Conservation (phyloP, 306 rosid genomes). For the Mimosa bimucronata region DNA sequence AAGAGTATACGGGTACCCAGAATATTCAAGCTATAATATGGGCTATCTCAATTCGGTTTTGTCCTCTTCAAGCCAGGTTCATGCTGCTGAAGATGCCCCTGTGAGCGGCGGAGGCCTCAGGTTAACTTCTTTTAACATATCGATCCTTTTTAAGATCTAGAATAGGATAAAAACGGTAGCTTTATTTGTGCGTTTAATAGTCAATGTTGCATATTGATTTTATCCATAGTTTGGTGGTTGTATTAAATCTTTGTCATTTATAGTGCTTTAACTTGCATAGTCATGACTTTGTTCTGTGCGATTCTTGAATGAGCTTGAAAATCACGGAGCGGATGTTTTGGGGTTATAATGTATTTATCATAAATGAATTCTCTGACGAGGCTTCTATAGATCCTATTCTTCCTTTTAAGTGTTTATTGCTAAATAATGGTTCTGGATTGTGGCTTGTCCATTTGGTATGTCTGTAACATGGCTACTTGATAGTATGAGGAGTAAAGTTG, state of each 20-base stretch:
- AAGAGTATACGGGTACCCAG: slow-evolving; percentile 46
- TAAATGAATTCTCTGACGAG: neutral
- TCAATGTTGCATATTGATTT: slow-evolving; percentile 25
- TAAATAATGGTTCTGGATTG: neutral
- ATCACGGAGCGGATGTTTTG: neutral
- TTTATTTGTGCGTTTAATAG: slow-evolving; percentile 26
- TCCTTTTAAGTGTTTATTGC: slow-evolving; percentile 19
- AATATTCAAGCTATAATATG: slow-evolving; percentile 62
- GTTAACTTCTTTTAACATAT: slow-evolving; percentile 41
- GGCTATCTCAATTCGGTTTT: slow-evolving; percentile 94
- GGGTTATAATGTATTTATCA: slow-evolving; percentile 10
- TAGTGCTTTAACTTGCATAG: slow-evolving; percentile 28
- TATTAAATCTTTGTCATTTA: slow-evolving; percentile 10
- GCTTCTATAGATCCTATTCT: slow-evolving; percentile 15
- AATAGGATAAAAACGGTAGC: slow-evolving; percentile 16
- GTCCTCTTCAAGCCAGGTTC: slow-evolving; percentile 83
- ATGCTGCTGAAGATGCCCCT: slow-evolving; percentile 84
- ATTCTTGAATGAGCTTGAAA: slow-evolving; percentile 15
- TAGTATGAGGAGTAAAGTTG: slow-evolving; percentile 1
- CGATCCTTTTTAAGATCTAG: slow-evolving; percentile 27
- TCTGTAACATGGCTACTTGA: neutral
- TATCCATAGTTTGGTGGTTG: slow-evolving; percentile 28
- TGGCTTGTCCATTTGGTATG: slow-evolving; percentile 2
- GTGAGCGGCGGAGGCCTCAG: slow-evolving; percentile 97
- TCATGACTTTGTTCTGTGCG: slow-evolving; percentile 10